A percentile compares a stretch with the other conserved stretches of the same genome.
Evolutionary conservation across 805 yeast species (phyloP).

Genomic region (Pichia deserticola): DNA sequence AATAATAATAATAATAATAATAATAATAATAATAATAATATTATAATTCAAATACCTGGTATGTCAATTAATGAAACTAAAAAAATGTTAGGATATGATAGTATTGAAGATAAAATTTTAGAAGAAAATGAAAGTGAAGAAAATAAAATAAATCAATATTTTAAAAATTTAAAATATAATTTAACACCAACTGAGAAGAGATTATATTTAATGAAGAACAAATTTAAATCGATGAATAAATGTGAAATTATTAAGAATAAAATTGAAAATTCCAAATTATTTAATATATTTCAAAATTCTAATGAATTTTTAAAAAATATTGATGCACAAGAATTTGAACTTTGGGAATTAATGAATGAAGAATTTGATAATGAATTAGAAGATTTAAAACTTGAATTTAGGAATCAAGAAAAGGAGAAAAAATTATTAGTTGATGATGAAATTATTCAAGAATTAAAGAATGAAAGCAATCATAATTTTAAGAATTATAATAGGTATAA

Average conservation of each 20-base stretch:
- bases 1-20: background rate
- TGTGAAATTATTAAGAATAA: conserved; percentile 18
- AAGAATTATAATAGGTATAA: too few relatives aligned
- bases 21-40: background rate
- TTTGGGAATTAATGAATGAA: conserved; percentile 27
- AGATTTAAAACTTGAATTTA: conserved; percentile 8
- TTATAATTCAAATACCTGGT: conserved; percentile 19
- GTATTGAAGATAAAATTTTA: background rate
- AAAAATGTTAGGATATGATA: conserved; percentile 3
- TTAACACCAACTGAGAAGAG: conserved; percentile 17
- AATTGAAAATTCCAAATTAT: conserved; percentile 19
- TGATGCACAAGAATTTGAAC: conserved; percentile 25
- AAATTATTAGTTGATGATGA: background rate
- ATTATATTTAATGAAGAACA: conserved; percentile 22
- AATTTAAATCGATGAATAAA: conserved; percentile 20
- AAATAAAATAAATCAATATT: background rate
- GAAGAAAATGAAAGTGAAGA: background rate
- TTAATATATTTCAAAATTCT: conserved; percentile 23
- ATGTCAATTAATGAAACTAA: conserved; percentile 17
- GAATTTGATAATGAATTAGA: conserved; percentile 26
- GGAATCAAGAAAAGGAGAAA: background rate
- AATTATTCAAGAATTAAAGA: background rate
- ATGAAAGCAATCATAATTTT: too few relatives aligned
- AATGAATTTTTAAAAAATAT: conserved; percentile 22
- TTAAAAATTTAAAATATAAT: too few relatives aligned